phyloP scores from a whole-genome alignment of 2,329 filamentous ascomycete species.

The Colletotrichum sp. region DNA sequence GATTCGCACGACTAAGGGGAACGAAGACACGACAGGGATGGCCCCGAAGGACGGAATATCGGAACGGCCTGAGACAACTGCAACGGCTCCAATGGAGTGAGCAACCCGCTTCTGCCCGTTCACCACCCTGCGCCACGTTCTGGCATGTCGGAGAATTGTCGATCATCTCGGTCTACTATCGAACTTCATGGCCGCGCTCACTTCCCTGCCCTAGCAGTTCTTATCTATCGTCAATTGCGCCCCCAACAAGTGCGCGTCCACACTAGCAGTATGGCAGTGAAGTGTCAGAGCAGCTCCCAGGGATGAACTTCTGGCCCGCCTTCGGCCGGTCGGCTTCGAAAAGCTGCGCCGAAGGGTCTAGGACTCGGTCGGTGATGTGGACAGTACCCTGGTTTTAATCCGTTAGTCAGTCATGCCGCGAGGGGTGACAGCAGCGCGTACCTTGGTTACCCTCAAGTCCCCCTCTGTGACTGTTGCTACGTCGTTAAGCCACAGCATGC shows the following conservation, averaged over 20 bases:
- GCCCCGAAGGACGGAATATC: not conserved
- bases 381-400: conserved; percentile 23
- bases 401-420: not conserved
- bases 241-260: not conserved
- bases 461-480: conserved; percentile 22
- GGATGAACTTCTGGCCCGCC: conserved; percentile 26
- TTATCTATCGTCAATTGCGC: not conserved
- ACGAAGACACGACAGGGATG: not conserved
- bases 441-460: not conserved
- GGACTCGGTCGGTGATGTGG: conserved; percentile 27
- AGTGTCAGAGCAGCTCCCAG: conserved; percentile 30
- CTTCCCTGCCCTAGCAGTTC: not conserved
- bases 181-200: not conserved
- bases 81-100: not conserved
- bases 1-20: not conserved
- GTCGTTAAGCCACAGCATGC: conserved; percentile 25
- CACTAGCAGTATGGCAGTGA: conserved; percentile 28
- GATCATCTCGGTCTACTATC: not conserved
- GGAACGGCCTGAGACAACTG: not conserved
- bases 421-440: not conserved
- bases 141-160: not conserved
- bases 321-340: conserved; percentile 27
- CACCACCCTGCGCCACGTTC: not conserved
- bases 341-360: conserved; percentile 29
- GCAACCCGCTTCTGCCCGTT: not conserved